These are phyloP conservation scores for Nitzschia inconspicua DNA, from an alignment of 108 stramenopile genomes.

Conservation along the genomic window DNA sequence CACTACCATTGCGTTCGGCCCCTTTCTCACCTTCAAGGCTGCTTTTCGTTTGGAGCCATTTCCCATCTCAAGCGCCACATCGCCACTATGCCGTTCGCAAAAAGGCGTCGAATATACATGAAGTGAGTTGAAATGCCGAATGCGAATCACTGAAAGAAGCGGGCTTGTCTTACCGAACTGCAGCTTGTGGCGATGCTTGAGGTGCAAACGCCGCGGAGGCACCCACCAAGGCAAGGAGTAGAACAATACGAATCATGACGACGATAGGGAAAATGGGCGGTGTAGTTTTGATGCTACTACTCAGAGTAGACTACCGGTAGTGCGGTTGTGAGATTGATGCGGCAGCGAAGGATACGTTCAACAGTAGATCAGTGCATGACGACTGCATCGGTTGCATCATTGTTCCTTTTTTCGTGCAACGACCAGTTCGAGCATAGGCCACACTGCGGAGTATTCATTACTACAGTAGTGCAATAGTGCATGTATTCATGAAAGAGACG, in stretches of 20 bases:
- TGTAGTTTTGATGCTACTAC: no score
- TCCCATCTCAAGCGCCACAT: constrained; percentile 56
- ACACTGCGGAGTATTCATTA: no score
- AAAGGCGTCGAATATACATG: not conserved
- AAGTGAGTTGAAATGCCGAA: no score
- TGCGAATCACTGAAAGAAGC: not conserved
- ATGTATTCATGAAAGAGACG: no score
- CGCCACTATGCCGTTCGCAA: constrained; percentile 9
- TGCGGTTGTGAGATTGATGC: no score
- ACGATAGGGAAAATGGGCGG: not conserved
- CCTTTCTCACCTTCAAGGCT: constrained; percentile 50
- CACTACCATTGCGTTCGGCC: not conserved
- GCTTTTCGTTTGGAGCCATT: constrained; percentile 63
- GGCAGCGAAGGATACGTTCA: no score
- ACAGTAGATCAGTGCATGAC: no score
- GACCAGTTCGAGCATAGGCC: no score
- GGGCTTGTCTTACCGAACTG: constrained; percentile 7
- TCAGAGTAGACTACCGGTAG: no score
- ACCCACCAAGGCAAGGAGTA: constrained; percentile 21
- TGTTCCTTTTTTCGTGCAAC: no score
- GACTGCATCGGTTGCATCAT: no score
- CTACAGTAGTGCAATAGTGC: no score
- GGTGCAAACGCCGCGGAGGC: constrained; percentile 27
- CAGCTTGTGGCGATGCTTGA: constrained; percentile 6
- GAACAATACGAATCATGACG: not conserved